Conservation (phyloP, 2,329 filamentous ascomycete genomes). For the Epichloe hybrida region DNA sequence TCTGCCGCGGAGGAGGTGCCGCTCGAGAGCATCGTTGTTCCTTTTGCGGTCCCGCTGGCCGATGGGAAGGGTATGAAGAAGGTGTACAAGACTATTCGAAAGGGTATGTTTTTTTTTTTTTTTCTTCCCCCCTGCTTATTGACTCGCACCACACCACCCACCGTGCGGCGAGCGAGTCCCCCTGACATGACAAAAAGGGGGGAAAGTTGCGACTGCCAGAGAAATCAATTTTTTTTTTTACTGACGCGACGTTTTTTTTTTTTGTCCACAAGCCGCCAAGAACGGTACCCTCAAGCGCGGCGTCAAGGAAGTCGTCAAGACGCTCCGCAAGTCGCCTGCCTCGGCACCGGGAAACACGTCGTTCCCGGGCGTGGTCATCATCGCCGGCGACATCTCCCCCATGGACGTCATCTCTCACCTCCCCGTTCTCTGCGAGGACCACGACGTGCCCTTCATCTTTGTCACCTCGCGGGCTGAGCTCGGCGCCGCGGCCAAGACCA, state of each 20-base stretch:
- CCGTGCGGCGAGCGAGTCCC: too few species aligned
- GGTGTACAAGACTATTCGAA: conserved; percentile 42
- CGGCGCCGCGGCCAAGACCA: conserved; percentile 84
- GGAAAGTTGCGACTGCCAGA: too few species aligned
- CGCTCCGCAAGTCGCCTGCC: conserved; percentile 78
- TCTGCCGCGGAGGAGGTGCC: conserved; percentile 25
- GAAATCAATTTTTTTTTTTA: too few species aligned
- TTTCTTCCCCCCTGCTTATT: too few species aligned
- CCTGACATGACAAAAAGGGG: too few species aligned
- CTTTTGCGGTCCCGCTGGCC: conserved; percentile 70
- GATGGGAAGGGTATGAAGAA: conserved; percentile 63
- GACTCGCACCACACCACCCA: not conserved
- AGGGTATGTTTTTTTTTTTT: conserved; percentile 28
- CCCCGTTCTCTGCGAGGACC: conserved; percentile 94
- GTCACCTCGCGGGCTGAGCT: conserved; percentile 86
- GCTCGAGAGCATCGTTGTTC: conserved; percentile 51
- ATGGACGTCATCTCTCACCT: conserved; percentile 99
- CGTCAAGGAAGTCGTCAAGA: conserved; percentile 98
- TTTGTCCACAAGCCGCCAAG: conserved; percentile 67
- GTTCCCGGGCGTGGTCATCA: conserved; percentile 67
- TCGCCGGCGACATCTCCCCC: conserved; percentile 89
- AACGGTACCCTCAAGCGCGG: conserved; percentile 92
- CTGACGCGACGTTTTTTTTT: not conserved
- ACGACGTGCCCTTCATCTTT: conserved; percentile 94
- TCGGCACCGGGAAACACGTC: conserved; percentile 50